A percentile compares a stretch with the other conserved stretches of the same genome.
Evolutionary conservation across 129 eudicot species (phyloP).

Genomic region (Dittrichia graveolens): DNA sequence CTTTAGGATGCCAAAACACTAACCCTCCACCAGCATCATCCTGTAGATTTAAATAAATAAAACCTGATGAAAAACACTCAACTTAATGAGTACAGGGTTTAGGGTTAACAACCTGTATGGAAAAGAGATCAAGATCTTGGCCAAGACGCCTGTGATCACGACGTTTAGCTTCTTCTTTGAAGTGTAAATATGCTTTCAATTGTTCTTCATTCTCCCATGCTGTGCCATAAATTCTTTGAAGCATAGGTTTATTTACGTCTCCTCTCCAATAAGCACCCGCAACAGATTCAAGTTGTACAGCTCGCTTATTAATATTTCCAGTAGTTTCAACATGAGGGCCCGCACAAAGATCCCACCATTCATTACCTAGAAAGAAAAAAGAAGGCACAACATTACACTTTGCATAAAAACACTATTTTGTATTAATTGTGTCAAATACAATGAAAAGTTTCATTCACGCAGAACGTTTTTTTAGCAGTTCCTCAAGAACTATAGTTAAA

Average conservation of each 20-base stretch:
- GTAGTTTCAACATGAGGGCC: conserved; percentile 99
- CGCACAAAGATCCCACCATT: conserved; percentile 99
- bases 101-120: conserved; percentile 69
- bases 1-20: conserved; percentile 99
- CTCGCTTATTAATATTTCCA: conserved; percentile 81
- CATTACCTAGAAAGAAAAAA: conserved; percentile 60
- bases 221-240: conserved; percentile 96
- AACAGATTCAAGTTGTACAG: conserved; percentile 91
- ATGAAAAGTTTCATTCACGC: too few relatives aligned
- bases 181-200: conserved; percentile 82
- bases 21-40: conserved; percentile 99
- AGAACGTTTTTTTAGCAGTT: too few relatives aligned
- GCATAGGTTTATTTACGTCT: conserved; percentile 89
- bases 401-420: too few relatives aligned
- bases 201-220: conserved; percentile 99
- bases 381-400: too few relatives aligned
- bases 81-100: not conserved
- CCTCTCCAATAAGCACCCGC: conserved; percentile 99
- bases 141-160: conserved; percentile 99
- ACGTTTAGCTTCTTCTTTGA: conserved; percentile 94
- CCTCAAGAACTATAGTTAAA: not conserved
- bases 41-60: conserved; percentile 42
- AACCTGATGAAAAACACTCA: not conserved
- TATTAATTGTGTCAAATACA: too few relatives aligned
- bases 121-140: conserved; percentile 97